These are phyloP conservation scores for Firmiana major DNA, from an alignment of 345 rosid genomes.

Conservation along the genomic window DNA sequence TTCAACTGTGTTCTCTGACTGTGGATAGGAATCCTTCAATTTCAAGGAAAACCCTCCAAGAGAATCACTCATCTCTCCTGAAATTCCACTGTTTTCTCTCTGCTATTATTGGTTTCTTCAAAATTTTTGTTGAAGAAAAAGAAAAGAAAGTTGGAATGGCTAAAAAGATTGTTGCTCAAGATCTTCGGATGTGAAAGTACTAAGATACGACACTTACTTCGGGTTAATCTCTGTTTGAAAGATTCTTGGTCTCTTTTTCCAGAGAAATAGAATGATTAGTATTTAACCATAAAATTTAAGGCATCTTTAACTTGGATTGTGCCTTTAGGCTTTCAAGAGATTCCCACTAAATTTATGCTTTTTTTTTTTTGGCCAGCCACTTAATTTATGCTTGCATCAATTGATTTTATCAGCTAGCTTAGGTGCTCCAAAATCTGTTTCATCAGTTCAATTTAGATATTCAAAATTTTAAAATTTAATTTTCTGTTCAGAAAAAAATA, in stretches of 20 bases:
- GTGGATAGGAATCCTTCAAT: background rate
- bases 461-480: too few species aligned
- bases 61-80: background rate
- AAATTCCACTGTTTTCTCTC: background rate
- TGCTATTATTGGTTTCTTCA: background rate
- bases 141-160: background rate
- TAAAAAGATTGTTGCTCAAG: background rate
- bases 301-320: background rate
- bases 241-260: too few species aligned
- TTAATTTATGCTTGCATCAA: background rate
- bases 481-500: too few species aligned
- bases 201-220: background rate
- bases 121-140: background rate
- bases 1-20: background rate
- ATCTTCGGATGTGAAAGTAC: background rate
- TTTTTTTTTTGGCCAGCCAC: background rate
- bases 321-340: background rate
- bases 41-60: background rate
- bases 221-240: background rate
- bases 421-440: background rate
- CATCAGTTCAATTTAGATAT: too few species aligned
- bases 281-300: background rate
- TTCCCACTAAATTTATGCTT: background rate
- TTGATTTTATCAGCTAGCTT: background rate
- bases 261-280: too few species aligned